Base-by-base conservation (phyloP, 345 rosid species). In the Diplotaxis tenuifolia region DNA sequence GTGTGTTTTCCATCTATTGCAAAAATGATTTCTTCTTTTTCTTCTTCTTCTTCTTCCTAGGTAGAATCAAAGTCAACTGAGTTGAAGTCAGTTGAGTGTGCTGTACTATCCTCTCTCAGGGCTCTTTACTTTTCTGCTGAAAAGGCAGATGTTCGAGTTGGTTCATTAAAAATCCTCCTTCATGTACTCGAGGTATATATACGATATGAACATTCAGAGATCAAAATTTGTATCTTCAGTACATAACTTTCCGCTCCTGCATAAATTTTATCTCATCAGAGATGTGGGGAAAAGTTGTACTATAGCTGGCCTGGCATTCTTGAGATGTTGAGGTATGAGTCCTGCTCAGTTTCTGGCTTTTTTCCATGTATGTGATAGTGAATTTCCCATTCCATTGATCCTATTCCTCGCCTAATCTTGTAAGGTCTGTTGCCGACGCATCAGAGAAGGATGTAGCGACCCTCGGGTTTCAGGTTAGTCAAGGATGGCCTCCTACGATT, bases 381-480 rank as follows among this genome's bases (percentile, higher is more conserved):
- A 31, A 36, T 61, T 52, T 47, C 29, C 20, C 47, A 65, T 40
- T 72, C 60, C 27, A 15, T 78, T 72, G 74, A 68, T 70, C 66
- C 2, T 69, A 12, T 15, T 65, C 71, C 55, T 40, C 21, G 42
- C 38, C 15, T 10, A 22, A 20, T 68, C 74, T 69, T 61, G 70
- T 72, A 75, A 94, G 98, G 87, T 87, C 92, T 71, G 96, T 92
- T 71, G 99, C 98, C 19, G 96, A 88, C 75, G 96, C 96, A 45
- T 81, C 91, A 25, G 99, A 95, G 81, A 95, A 92, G 84, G 97
- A 95, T 68, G 90, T 95, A 64, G 87, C 85, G 50, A 74, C 97
- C 68, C 81, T 95, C 77, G 99, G 98, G 34, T 95, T 95, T 79
- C 97, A 95, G 98, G 98, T 91, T 70, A 81, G 86, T 68, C 31